A percentile compares a stretch with the other conserved stretches of the same genome.
Evolutionary conservation across 2,329 filamentous ascomycete species (phyloP).

Genomic region (Aureobasidium sp.): DNA sequence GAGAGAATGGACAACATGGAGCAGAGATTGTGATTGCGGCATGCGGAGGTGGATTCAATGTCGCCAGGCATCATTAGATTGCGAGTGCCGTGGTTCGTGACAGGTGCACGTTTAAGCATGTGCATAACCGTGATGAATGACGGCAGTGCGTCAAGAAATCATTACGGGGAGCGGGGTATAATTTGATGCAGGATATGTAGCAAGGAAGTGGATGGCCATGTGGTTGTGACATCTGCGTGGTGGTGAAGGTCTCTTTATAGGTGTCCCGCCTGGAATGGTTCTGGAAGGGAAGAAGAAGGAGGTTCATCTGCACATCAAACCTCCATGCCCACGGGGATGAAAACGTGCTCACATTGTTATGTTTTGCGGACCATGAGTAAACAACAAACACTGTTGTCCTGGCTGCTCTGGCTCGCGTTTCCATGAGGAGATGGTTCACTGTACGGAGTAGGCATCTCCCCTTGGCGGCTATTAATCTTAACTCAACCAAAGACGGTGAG

Average conservation of each 20-base stretch:
- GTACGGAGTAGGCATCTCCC: not conserved
- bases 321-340: not conserved
- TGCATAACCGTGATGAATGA: not conserved
- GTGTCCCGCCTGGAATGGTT: not conserved
- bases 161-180: slow-evolving; percentile 1
- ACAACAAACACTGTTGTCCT: slow-evolving; percentile 4
- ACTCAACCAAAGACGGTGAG: slow-evolving; percentile 10
- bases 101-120: slow-evolving; percentile 2
- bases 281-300: not conserved
- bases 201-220: not conserved
- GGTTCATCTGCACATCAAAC: not conserved
- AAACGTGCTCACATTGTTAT: not conserved
- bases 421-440: slow-evolving; percentile 3
- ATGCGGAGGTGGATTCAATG: not conserved
- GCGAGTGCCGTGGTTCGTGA: not conserved
- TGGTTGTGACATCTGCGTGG: not conserved
- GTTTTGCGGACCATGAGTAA: not conserved
- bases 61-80: not conserved
- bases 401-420: slow-evolving; percentile 8
- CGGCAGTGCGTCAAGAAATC: not conserved
- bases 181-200: slow-evolving; percentile 1
- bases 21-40: not conserved
- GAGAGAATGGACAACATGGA: not conserved
- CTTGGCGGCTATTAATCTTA: slow-evolving; percentile 4
- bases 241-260: not conserved